A percentile compares a stretch with the other conserved stretches of the same genome.
These are phyloP conservation scores for Colletotrichum shisoi DNA, from an alignment of 2,329 filamentous ascomycete species.

Conservation along the genomic window DNA sequence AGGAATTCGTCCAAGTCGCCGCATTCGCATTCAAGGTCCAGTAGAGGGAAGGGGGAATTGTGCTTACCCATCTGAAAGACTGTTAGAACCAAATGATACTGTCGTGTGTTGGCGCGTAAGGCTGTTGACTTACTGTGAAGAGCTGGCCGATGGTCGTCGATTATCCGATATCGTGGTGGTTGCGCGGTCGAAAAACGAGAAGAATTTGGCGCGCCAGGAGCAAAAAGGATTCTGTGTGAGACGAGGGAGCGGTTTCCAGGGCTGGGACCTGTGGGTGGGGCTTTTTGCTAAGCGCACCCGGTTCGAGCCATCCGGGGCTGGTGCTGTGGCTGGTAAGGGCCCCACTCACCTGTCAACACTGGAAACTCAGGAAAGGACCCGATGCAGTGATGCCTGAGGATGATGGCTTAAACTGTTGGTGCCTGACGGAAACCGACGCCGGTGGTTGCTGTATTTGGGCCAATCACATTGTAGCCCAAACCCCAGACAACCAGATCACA, in stretches of 20 bases:
- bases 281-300: conserved; percentile 29
- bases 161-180: conserved; percentile 40
- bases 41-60: conserved; percentile 38
- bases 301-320: conserved; percentile 5
- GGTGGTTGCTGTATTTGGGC: background rate
- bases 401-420: background rate
- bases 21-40: conserved; percentile 24
- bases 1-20: conserved; percentile 12
- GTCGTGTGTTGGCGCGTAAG: background rate
- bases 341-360: conserved; percentile 1
- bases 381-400: conserved; percentile 1
- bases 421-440: conserved; percentile 7
- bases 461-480: conserved; percentile 27
- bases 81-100: conserved; percentile 50
- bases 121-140: conserved; percentile 40
- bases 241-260: conserved; percentile 13
- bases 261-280: conserved; percentile 19
- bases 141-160: conserved; percentile 40
- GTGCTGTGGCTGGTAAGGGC: conserved; percentile 13
- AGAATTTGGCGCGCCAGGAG: conserved; percentile 22
- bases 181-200: conserved; percentile 36
- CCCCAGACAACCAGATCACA: conserved; percentile 10
- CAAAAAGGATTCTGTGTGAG: conserved; percentile 27
- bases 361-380: background rate
- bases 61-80: conserved; percentile 68